These are phyloP conservation scores for Fusarium redolens DNA, from an alignment of 2,329 filamentous ascomycete species.

Conservation along the genomic window DNA sequence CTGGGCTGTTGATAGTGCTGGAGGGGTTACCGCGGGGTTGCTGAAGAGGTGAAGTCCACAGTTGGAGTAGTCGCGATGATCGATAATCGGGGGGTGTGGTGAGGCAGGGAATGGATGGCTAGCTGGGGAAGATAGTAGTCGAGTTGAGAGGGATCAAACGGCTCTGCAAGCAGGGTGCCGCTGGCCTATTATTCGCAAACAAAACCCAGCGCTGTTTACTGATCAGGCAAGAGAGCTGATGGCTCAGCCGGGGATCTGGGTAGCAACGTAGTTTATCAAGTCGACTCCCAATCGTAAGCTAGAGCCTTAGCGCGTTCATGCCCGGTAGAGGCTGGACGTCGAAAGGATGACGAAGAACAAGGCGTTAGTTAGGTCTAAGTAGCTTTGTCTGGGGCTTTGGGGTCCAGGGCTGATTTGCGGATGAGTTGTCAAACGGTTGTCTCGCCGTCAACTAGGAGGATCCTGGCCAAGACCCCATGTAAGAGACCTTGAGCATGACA, in stretches of 20 bases:
- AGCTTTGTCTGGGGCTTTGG: slow-evolving; percentile 46
- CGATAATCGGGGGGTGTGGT: slow-evolving; percentile 40
- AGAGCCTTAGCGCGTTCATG: slow-evolving; percentile 46
- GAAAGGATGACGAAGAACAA: slow-evolving; percentile 46
- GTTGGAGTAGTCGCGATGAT: slow-evolving; percentile 42
- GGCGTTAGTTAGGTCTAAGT: slow-evolving; percentile 45
- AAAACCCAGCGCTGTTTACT: slow-evolving; percentile 42
- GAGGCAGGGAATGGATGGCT: slow-evolving; percentile 45
- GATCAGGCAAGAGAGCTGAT: slow-evolving; percentile 47
- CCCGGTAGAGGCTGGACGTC: slow-evolving; percentile 42
- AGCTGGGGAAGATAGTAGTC: slow-evolving; percentile 40
- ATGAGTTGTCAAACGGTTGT: slow-evolving; percentile 53
- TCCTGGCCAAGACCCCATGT: slow-evolving; percentile 53
- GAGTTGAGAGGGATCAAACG: slow-evolving; percentile 40
- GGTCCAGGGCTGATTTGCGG: slow-evolving; percentile 47
- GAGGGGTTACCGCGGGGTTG: slow-evolving; percentile 46
- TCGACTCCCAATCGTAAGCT: slow-evolving; percentile 46
- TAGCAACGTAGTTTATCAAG: slow-evolving; percentile 47
- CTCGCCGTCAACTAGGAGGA: slow-evolving; percentile 55
- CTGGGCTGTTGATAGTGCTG: slow-evolving; percentile 25
- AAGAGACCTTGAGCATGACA: slow-evolving; percentile 53
- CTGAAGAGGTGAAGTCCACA: slow-evolving; percentile 36
- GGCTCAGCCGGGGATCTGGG: slow-evolving; percentile 45
- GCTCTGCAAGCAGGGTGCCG: slow-evolving; percentile 44
- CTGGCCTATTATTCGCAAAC: slow-evolving; percentile 45